Evolutionary conservation across 352 stramenopile genomes (phyloP).

Genomic region (Pythium insidiosum): DNA sequence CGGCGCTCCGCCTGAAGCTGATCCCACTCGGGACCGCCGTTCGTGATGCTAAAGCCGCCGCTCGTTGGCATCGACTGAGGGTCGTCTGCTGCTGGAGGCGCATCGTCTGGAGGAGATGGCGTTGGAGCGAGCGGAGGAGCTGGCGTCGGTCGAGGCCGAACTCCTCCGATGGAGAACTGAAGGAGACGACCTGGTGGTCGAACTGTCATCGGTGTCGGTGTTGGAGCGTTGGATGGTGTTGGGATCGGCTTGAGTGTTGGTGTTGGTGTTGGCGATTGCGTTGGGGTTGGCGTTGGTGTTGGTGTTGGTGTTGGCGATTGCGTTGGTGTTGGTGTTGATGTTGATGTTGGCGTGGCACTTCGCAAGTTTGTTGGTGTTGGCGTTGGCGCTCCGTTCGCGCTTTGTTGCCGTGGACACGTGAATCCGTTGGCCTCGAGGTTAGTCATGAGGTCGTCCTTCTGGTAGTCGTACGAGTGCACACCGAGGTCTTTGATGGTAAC

Average conservation of each 20-base stretch:
- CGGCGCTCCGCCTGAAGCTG: neutral
- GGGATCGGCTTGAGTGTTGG: constrained; percentile 2
- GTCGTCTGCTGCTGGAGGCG: constrained; percentile 1
- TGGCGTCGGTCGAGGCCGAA: neutral
- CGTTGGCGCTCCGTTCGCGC: constrained; percentile 14
- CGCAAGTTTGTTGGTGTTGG: too few species aligned
- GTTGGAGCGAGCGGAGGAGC: too few species aligned
- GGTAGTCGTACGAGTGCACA: constrained; percentile 53
- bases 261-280: constrained; percentile 5
- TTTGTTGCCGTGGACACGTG: constrained; percentile 30
- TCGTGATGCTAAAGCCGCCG: neutral
- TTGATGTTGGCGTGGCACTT: neutral
- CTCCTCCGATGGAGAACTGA: neutral
- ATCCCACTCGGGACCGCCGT: neutral
- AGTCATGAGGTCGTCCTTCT: constrained; percentile 32
- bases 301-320: constrained; percentile 30
- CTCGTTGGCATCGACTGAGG: neutral
- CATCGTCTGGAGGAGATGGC: too few species aligned
- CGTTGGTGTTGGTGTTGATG: constrained; percentile 10
- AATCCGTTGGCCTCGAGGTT: constrained; percentile 23
- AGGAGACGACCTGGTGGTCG: neutral
- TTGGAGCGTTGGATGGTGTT: constrained; percentile 2
- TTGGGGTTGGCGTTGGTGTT: constrained; percentile 25
- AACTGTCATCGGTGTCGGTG: constrained; percentile 6
- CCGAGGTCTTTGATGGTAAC: constrained; percentile 39